Base-by-base conservation (phyloP, 768 basidiomycete genomes). In the Mycena vulgaris region DNA sequence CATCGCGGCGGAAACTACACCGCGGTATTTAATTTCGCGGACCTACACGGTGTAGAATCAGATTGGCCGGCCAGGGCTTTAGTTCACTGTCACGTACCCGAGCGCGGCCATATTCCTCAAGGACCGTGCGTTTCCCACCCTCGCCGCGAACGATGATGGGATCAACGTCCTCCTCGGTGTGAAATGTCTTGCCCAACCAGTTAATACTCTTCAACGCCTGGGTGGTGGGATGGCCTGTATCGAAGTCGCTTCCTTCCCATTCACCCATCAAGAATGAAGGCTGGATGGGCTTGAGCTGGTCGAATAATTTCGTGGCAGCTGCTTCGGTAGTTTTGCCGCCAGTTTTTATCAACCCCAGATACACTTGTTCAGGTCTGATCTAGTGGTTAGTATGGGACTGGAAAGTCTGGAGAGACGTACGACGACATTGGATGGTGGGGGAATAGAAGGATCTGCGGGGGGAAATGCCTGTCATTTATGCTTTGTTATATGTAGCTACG, bases 171-270 rank as follows among this genome's bases (percentile, higher is more conserved):
- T 66, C 48, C 23, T 27, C 39, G 37, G 27, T 58, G 55, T 19
- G 56, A 33, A 69, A 58, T 5, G 25, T 40, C 53, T 63, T 63
- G 23, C 68, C 68, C 13, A 33, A 55, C 68, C 68, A 69, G 25
- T 63, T 58, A 25, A 61, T 47, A 2, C 3, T 8, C 27, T 58
- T 49, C 62, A 69, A 11, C 35, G n/a, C 21, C 62, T 31, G 45
- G 2, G 45, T 40, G 19, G 9, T n/a, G 9, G 59, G 62, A 42
- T 69, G 68, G 28, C 68, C 56, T 0, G 63, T 62, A 14, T 56
- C 55, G 25, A 69, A 53, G 56, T 63, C 53, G 10, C 55, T 56
- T 16, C 66, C 66, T 2, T 23, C 30, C 66, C 66, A 67, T 25
- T 67, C 66, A 14, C 66, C 66, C 10, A 60, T 33, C 5, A 67